These are phyloP conservation scores for Pyrrhoderma lamaoense DNA, from an alignment of 1,284 basidiomycete genomes.

Conservation along the genomic window DNA sequence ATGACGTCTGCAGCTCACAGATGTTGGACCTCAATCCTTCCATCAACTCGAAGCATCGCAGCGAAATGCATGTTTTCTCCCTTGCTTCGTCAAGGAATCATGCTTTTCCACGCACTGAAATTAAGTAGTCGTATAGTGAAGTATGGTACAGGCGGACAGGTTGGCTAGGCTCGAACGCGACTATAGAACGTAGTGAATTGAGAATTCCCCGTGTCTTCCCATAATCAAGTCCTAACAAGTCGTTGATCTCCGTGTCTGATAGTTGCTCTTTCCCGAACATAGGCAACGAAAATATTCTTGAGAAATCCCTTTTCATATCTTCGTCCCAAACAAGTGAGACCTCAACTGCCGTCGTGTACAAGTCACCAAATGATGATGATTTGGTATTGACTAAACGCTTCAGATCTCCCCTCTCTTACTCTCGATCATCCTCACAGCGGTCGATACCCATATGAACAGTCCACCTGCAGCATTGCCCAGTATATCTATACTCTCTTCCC, in stretches of 20 bases:
- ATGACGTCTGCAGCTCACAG: too few relatives aligned
- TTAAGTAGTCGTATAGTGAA: too few relatives aligned
- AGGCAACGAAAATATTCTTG: neutral
- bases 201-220: neutral
- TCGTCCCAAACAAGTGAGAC: neutral
- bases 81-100: too few relatives aligned
- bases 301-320: neutral
- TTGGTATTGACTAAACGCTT: too few relatives aligned
- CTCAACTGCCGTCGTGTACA: neutral
- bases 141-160: too few relatives aligned
- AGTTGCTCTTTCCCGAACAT: neutral
- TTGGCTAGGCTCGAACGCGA: too few relatives aligned
- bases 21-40: constrained; percentile 20
- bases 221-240: neutral
- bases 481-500: constrained; percentile 16
- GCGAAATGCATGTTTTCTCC: neutral
- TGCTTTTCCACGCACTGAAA: too few relatives aligned
- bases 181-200: too few relatives aligned
- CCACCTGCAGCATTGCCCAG: constrained; percentile 23
- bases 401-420: too few relatives aligned
- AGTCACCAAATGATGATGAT: neutral
- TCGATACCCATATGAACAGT: constrained; percentile 27
- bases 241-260: neutral
- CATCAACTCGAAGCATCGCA: neutral
- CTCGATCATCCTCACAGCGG: constrained; percentile 26